Evolutionary conservation across 2,329 filamentous ascomycete species (phyloP).

Genomic region (Neurospora sp.): DNA sequence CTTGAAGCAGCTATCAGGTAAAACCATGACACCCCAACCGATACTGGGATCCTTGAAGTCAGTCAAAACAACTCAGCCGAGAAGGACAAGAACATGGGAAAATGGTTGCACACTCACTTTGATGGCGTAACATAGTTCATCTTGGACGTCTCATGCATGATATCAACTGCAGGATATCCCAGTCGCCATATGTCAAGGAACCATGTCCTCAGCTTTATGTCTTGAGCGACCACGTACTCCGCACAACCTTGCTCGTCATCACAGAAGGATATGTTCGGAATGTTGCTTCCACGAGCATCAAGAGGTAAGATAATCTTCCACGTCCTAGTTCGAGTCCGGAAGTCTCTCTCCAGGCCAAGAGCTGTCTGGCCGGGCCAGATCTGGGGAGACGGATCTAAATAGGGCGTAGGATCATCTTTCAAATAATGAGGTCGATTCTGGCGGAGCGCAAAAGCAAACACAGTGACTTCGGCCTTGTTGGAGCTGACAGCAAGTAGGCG

Average conservation of each 20-base stretch:
- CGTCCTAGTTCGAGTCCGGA: slow-evolving; percentile 32
- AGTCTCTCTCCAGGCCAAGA: slow-evolving; percentile 21
- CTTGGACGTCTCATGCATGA: background rate
- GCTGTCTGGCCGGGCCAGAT: slow-evolving; percentile 12
- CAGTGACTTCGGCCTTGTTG: slow-evolving; percentile 50
- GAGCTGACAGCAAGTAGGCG: slow-evolving; percentile 78
- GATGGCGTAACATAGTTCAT: background rate
- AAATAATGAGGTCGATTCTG: slow-evolving; percentile 11
- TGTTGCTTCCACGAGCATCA: slow-evolving; percentile 30
- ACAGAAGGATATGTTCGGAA: slow-evolving; percentile 43
- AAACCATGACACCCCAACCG: slow-evolving; percentile 40
- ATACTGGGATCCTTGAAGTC: slow-evolving; percentile 12
- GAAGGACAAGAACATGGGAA: slow-evolving; percentile 2
- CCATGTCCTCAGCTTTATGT: slow-evolving; percentile 39
- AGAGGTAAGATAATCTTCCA: slow-evolving; percentile 41
- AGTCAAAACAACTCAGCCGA: slow-evolving; percentile 4
- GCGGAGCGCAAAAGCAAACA: slow-evolving; percentile 37
- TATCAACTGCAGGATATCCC: slow-evolving; percentile 6
- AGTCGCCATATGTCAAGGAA: slow-evolving; percentile 42
- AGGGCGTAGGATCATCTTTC: slow-evolving; percentile 4
- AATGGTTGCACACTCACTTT: background rate
- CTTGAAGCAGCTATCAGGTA: slow-evolving; percentile 34
- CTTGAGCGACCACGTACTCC: slow-evolving; percentile 39
- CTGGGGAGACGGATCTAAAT: slow-evolving; percentile 14
- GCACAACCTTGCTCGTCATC: slow-evolving; percentile 36